Percentiles rank a stretch among this genome's conserved stretches.
phyloP scores from a whole-genome alignment of 2,329 filamentous ascomycete genomes.

The Aphanocladium album region DNA sequence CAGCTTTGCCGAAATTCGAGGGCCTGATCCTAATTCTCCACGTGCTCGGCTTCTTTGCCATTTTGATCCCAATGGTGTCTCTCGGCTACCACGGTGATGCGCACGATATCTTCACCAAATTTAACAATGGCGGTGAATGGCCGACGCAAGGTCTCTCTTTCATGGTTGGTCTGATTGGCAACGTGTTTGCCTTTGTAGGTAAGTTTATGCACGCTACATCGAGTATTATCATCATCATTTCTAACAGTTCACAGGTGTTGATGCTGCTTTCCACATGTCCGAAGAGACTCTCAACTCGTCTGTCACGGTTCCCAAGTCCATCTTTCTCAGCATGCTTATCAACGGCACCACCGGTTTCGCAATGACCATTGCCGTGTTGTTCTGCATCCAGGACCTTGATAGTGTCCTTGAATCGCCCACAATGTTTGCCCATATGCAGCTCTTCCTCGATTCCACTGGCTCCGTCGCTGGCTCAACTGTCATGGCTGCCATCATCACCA shows the following conservation, averaged over 20 bases:
- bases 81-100: conserved; percentile 28
- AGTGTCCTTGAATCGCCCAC: conserved; percentile 39
- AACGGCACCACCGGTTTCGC: conserved; percentile 50
- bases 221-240: neutral
- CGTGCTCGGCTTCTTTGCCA: conserved; percentile 30
- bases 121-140: conserved; percentile 42
- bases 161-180: conserved; percentile 39
- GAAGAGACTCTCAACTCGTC: conserved; percentile 40
- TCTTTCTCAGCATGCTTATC: conserved; percentile 43
- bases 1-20: conserved; percentile 45
- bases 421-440: conserved; percentile 53
- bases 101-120: conserved; percentile 37
- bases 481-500: conserved; percentile 45
- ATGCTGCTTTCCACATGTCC: conserved; percentile 27
- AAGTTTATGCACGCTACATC: conserved; percentile 4
- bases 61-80: conserved; percentile 26
- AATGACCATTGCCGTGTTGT: conserved; percentile 51
- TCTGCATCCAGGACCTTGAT: conserved; percentile 44
- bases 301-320: conserved; percentile 43
- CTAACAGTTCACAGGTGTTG: conserved; percentile 12
- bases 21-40: conserved; percentile 45
- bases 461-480: conserved; percentile 43
- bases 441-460: conserved; percentile 48
- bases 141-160: conserved; percentile 27
- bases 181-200: conserved; percentile 31